These are phyloP conservation scores for Phytophthora citrophthora DNA, from an alignment of 352 stramenopile genomes.

Conservation along the genomic window DNA sequence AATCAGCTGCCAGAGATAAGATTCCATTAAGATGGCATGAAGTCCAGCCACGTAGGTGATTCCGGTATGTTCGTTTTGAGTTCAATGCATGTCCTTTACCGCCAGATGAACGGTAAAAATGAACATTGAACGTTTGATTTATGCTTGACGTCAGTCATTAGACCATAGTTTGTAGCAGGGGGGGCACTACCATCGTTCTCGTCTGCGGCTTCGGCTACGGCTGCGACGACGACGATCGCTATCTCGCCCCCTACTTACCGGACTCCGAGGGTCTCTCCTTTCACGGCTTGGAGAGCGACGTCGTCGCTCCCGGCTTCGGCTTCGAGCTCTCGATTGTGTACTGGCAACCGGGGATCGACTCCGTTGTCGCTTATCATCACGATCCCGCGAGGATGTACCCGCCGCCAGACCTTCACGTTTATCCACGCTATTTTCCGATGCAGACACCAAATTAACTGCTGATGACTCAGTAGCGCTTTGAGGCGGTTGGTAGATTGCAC, in stretches of 20 bases:
- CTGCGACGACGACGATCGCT: slow-evolving; percentile 40
- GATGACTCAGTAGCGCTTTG: slow-evolving; percentile 23
- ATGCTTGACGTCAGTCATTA: neutral
- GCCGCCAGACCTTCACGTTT: neutral
- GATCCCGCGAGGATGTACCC: neutral
- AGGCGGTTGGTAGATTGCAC: slow-evolving; percentile 56
- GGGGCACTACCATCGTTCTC: slow-evolving; percentile 16
- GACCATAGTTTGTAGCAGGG: no score
- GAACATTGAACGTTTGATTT: slow-evolving; percentile 26
- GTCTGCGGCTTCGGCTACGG: slow-evolving; percentile 38
- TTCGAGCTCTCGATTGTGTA: slow-evolving; percentile 14
- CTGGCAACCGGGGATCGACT: slow-evolving; percentile 27
- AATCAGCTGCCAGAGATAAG: slow-evolving; percentile 12
- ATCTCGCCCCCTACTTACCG: slow-evolving; percentile 24
- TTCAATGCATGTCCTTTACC: slow-evolving; percentile 26
- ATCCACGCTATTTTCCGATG: slow-evolving; percentile 11
- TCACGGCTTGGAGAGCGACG: slow-evolving; percentile 28
- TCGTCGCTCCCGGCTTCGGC: slow-evolving; percentile 35
- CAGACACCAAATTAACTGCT: neutral
- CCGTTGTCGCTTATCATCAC: slow-evolving; percentile 21
- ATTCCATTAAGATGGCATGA: slow-evolving; percentile 19
- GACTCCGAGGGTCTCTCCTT: slow-evolving; percentile 32
- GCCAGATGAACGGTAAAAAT: slow-evolving; percentile 12
- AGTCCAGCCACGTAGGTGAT: slow-evolving; percentile 17
- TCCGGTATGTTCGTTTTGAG: slow-evolving; percentile 27